Evolutionary conservation across 2,329 filamentous ascomycete species (phyloP).

Genomic region (Penicillium expansum): DNA sequence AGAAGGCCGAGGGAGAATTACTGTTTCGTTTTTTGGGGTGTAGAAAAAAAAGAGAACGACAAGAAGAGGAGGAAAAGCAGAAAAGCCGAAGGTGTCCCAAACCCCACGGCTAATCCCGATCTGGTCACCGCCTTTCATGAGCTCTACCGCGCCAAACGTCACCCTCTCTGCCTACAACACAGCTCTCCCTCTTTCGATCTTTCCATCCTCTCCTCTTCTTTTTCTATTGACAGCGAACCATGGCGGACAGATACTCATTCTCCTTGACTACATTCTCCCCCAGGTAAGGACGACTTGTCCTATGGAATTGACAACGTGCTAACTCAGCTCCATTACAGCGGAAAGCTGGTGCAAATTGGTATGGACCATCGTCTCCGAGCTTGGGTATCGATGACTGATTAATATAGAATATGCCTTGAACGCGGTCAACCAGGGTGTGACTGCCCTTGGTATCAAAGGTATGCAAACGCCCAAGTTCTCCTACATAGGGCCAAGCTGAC

Average conservation of each 20-base stretch:
- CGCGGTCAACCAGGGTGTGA: conserved; percentile 98
- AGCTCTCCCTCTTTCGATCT: conserved; percentile 17
- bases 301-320: conserved; percentile 36
- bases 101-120: conserved; percentile 15
- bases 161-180: conserved; percentile 27
- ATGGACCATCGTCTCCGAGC: conserved; percentile 22
- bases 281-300: conserved; percentile 55
- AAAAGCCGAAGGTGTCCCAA: conserved; percentile 11
- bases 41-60: neutral
- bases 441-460: conserved; percentile 98
- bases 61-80: conserved; percentile 14
- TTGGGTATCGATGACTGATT: conserved; percentile 16
- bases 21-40: conserved; percentile 23
- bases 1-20: neutral
- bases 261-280: conserved; percentile 99
- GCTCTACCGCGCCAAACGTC: conserved; percentile 33
- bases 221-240: conserved; percentile 42
- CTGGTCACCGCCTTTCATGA: conserved; percentile 21
- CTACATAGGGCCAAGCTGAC: conserved; percentile 15
- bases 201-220: conserved; percentile 17
- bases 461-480: conserved; percentile 26
- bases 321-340: conserved; percentile 58
- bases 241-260: conserved; percentile 99
- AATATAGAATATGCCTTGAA: conserved; percentile 92
- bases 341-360: conserved; percentile 99